These are phyloP conservation scores for Bimuria novae-zelandiae DNA, from an alignment of 2,329 filamentous ascomycete genomes.

Conservation along the genomic window DNA sequence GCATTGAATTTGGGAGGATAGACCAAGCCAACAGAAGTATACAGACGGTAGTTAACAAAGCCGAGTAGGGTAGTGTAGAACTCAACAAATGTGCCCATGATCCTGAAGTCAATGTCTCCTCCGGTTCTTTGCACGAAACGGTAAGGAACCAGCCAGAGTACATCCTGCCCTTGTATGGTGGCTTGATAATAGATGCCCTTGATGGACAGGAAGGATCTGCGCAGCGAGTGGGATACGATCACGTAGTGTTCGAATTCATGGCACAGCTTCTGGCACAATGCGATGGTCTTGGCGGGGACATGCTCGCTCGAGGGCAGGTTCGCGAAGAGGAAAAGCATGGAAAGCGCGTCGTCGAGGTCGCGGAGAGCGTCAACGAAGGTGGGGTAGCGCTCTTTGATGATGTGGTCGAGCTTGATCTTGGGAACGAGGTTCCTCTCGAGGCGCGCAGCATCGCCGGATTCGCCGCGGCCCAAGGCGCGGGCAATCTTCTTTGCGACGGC, in stretches of 20 bases:
- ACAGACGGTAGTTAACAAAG: conserved; percentile 95
- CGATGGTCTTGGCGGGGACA: conserved; percentile 93
- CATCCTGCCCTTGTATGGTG: conserved; percentile 93
- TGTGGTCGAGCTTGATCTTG: conserved; percentile 89
- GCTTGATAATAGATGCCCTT: conserved; percentile 99
- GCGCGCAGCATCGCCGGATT: conserved; percentile 84
- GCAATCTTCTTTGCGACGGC: conserved; percentile 97
- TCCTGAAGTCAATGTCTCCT: conserved; percentile 94
- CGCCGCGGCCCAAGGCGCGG: conserved; percentile 85
- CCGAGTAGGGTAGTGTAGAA: conserved; percentile 97
- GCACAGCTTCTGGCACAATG: conserved; percentile 88
- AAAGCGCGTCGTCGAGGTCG: conserved; percentile 94
- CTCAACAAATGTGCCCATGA: conserved; percentile 99
- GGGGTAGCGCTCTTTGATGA: conserved; percentile 97
- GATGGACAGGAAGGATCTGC: conserved; percentile 96
- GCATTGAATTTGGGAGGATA: conserved; percentile 95
- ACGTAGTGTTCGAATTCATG: conserved; percentile 98
- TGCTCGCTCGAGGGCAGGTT: conserved; percentile 89
- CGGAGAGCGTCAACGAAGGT: conserved; percentile 93
- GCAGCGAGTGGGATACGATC: conserved; percentile 86
- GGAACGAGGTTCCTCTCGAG: conserved; percentile 91
- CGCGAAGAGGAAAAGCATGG: conserved; percentile 96
- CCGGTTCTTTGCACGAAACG: conserved; percentile 95
- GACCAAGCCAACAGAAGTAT: conserved; percentile 86
- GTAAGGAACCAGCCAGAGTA: conserved; percentile 96